Evolutionary conservation across 1,284 basidiomycete genomes (phyloP).

Genomic region (Malassezia vespertilionis): DNA sequence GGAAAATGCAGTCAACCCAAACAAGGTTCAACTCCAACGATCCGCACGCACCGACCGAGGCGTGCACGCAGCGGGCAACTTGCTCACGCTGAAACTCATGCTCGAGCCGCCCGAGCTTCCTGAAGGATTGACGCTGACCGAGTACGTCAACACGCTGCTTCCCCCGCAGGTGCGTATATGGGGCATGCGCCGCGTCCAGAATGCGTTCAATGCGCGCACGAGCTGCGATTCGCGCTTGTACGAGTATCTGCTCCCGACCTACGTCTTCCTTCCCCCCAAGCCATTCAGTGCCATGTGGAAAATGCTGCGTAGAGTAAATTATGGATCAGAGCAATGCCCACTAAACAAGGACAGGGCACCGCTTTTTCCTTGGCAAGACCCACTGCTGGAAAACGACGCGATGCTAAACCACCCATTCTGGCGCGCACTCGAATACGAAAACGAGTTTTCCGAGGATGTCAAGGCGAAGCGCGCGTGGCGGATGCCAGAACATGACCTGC

Average conservation of each 20-base stretch:
- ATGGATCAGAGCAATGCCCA: slow-evolving; percentile 15
- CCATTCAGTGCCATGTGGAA: slow-evolving; percentile 51
- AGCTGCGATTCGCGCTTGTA: slow-evolving; percentile 74
- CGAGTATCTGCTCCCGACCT: slow-evolving; percentile 91
- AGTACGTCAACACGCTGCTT: slow-evolving; percentile 71
- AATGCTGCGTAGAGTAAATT: slow-evolving; percentile 26
- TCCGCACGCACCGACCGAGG: slow-evolving; percentile 94
- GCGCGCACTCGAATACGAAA: slow-evolving; percentile 21
- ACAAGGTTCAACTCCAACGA: slow-evolving; percentile 74
- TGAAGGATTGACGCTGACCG: slow-evolving; percentile 52
- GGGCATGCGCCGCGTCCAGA: slow-evolving; percentile 76
- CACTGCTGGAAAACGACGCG: slow-evolving; percentile 10
- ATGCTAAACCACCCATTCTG: slow-evolving; percentile 41
- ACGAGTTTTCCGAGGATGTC: slow-evolving; percentile 30
- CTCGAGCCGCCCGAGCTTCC: slow-evolving; percentile 28
- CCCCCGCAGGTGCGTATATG: slow-evolving; percentile 86
- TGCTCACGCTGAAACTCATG: slow-evolving; percentile 51
- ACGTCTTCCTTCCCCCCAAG: slow-evolving; percentile 82
- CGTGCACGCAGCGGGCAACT: slow-evolving; percentile 91
- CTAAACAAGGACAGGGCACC: slow-evolving; percentile 13
- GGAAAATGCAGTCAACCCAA: slow-evolving; percentile 82
- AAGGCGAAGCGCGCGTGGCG: slow-evolving; percentile 36
- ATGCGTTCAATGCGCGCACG: slow-evolving; percentile 78
- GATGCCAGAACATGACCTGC: slow-evolving; percentile 19
- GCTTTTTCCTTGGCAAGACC: slow-evolving; percentile 14